Conservation (phyloP, 164 flowering plant genomes). For the Vitis labrusca region DNA sequence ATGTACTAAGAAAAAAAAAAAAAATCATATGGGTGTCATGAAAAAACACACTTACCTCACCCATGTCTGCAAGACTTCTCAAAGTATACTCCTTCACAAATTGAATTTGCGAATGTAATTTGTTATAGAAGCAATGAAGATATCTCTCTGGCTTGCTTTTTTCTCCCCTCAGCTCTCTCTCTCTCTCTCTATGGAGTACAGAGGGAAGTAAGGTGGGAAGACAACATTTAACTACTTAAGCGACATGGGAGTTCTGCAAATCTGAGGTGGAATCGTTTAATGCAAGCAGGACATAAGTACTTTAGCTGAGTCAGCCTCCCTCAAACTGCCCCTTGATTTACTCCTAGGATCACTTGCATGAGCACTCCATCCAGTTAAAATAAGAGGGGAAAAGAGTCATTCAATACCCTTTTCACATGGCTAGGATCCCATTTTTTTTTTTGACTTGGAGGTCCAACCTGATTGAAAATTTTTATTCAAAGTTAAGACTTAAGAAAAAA, state of each 20-base stretch:
- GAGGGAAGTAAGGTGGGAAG: neutral
- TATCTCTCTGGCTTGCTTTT: neutral
- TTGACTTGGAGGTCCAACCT: too few species aligned
- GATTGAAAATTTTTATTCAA: too few species aligned
- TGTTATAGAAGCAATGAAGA: neutral
- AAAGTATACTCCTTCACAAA: neutral
- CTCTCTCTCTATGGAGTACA: neutral
- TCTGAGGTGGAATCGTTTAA: slow-evolving; percentile 27
- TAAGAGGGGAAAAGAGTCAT: slow-evolving; percentile 3
- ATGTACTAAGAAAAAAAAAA: neutral
- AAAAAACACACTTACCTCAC: slow-evolving; percentile 26
- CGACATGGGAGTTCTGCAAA: slow-evolving; percentile 13
- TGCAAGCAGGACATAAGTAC: slow-evolving; percentile 6
- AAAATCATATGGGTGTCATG: neutral
- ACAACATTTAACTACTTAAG: slow-evolving; percentile 2
- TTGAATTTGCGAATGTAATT: neutral
- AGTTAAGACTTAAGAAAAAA: too few species aligned
- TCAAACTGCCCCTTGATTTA: slow-evolving; percentile 5
- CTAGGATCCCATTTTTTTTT: too few species aligned
- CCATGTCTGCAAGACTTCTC: slow-evolving; percentile 18
- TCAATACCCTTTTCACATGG: neutral
- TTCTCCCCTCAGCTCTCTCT: neutral
- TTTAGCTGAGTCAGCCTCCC: slow-evolving; percentile 15
- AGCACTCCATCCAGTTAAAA: neutral
- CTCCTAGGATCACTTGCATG: slow-evolving; percentile 1